Evolutionary conservation across 495 filamentous ascomycete species (phyloP), one percentile per base, ranked within the genome.

Genomic region (Penicillium verhagenii): DNA sequence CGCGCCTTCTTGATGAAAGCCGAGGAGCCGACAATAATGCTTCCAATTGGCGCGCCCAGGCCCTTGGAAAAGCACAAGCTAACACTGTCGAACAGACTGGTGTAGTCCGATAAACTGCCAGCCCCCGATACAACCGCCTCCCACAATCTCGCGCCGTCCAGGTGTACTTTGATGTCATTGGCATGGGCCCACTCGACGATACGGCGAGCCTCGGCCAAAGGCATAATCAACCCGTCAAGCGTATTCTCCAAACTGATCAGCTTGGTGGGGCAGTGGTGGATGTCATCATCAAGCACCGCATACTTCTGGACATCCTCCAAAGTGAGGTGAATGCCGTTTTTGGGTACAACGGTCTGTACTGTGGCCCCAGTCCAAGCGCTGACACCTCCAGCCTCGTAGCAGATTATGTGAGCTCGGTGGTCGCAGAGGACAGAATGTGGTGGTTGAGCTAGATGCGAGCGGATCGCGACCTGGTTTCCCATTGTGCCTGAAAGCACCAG

Each of bases 41-140:
- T 88, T 1, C 93, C 93, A 45, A 96, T 85, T 0, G 93, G 93
- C 0, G 93, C 93, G 0, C 93, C 93, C 0, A 97, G 76, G 0
- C 91, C 89, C 71, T 97, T 97, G 23, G 84, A 87, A 63, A 97
- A 93, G 68, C 91, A 92, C 10, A 96, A 75, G 51, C 79, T 88
- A 1, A 94, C 76, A 45, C 85, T 92, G 61, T 97, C 93, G 59
- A 94, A 91, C 47, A 85, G 78, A 16, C 67, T 77, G 9, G 86
- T 76, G 58, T 85, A 96, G 3, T 91, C 89, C 3, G 78, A 53
- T 24, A 97, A 66, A 33, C 70, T 79, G 4, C 83, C 81, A 3
- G 82, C 82, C 13, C 58, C 58, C 37, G 67, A 61, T 1, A 61
- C 65, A 48, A 47, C 46, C 3, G 63, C 67, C 48, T 72, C 60